A percentile compares a stretch with the other conserved stretches of the same genome.
phyloP scores from a whole-genome alignment of 768 basidiomycete species.

The Tephrocybe sp. region DNA sequence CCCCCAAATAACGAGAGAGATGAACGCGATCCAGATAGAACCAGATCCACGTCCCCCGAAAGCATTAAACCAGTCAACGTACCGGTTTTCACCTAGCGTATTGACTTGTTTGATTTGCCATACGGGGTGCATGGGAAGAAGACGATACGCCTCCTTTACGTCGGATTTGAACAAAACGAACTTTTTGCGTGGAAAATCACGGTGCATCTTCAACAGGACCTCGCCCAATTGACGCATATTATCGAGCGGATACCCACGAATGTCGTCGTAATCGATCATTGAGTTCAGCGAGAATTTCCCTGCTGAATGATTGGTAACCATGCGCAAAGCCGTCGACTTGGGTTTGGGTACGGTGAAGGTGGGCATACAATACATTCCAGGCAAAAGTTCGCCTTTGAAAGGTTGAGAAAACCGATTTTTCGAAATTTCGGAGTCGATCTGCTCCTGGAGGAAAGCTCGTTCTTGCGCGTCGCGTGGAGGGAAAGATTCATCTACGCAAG shows the following conservation, averaged over 20 bases:
- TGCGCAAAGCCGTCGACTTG: background rate
- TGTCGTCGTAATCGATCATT: background rate
- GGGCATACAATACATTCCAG: background rate
- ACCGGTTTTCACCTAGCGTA: conserved; percentile 22
- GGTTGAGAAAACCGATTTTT: background rate
- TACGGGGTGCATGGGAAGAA: conserved; percentile 27
- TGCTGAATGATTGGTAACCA: conserved; percentile 2
- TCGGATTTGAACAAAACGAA: conserved; percentile 36
- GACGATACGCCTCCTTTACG: conserved; percentile 31
- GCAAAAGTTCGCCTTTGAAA: background rate
- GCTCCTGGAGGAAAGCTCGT: background rate
- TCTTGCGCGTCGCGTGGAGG: no score
- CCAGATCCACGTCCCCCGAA: conserved; percentile 30
- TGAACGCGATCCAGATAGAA: conserved; percentile 25
- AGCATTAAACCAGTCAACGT: conserved; percentile 29
- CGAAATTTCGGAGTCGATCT: background rate
- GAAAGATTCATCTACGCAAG: no score
- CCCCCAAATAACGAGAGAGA: conserved; percentile 33
- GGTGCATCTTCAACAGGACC: background rate
- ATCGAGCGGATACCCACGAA: background rate
- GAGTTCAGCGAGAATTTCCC: conserved; percentile 1
- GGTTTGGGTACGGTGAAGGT: conserved; percentile 2
- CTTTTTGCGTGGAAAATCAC: background rate
- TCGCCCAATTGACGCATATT: background rate
- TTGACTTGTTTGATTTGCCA: conserved; percentile 34